These are phyloP conservation scores for Skeletonema grethae DNA, from an alignment of 108 stramenopile genomes.

Conservation along the genomic window DNA sequence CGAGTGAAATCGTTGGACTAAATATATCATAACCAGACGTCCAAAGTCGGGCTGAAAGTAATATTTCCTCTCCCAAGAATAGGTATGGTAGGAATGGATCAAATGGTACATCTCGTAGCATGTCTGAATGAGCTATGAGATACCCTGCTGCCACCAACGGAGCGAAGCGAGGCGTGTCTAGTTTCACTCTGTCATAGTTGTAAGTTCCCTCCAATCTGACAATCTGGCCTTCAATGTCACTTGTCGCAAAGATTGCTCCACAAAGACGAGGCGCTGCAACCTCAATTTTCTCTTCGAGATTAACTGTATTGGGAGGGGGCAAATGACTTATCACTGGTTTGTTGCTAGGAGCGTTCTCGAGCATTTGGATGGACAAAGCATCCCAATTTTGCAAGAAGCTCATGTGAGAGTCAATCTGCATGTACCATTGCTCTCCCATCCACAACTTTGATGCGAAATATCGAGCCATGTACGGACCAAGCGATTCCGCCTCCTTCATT, in stretches of 20 bases:
- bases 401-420: conserved; percentile 97
- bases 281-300: conserved; percentile 53
- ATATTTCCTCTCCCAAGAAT: conserved; percentile 98
- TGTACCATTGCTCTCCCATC: conserved; percentile 94
- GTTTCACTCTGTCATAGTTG: conserved; percentile 64
- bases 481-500: conserved; percentile 89
- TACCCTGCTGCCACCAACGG: conserved; percentile 85
- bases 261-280: conserved; percentile 73
- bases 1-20: conserved; percentile 83
- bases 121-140: conserved; percentile 63
- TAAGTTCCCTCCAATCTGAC: conserved; percentile 78
- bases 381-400: conserved; percentile 90
- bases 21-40: conserved; percentile 97
- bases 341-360: conserved; percentile 71
- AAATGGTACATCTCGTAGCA: conserved; percentile 87
- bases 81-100: conserved; percentile 98
- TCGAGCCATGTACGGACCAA: conserved; percentile 94
- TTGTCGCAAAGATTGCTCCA: conserved; percentile 83
- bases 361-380: conserved; percentile 75
- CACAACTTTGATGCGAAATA: conserved; percentile 93
- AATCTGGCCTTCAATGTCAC: conserved; percentile 89
- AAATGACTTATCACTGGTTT: conserved; percentile 91
- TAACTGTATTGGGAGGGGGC: conserved; percentile 74
- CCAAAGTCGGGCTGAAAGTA: conserved; percentile 89
- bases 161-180: conserved; percentile 75